Conservation (phyloP, 176 grass and related monocot genomes). For the Oryza glaberrima region DNA sequence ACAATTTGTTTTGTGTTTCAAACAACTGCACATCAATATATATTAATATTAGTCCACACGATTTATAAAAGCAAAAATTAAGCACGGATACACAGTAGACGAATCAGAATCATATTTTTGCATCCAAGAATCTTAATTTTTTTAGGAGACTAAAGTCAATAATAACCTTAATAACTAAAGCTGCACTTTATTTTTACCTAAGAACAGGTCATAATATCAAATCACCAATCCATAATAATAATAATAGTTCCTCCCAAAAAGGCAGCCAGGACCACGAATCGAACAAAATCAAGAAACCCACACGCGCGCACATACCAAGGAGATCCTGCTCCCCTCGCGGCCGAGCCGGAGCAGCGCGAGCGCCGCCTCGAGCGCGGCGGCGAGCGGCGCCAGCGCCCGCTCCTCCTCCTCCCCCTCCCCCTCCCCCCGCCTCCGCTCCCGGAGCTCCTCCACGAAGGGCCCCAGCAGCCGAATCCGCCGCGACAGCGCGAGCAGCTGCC, state of each 20-base stretch:
- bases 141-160: constrained; percentile 6
- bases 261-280: not conserved
- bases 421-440: constrained; percentile 36
- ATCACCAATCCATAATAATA: not conserved
- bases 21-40: not conserved
- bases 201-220: not conserved
- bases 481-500: constrained; percentile 71
- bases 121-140: not conserved
- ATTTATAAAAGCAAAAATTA: not conserved
- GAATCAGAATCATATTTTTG: constrained; percentile 6
- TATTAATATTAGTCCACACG: not conserved
- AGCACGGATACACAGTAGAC: not conserved
- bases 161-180: not conserved
- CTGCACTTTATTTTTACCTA: not conserved
- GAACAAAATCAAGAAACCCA: not conserved
- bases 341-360: constrained; percentile 61
- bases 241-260: not conserved
- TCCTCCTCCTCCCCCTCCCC: constrained; percentile 12
- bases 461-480: constrained; percentile 72
- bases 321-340: constrained; percentile 82
- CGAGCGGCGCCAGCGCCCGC: constrained; percentile 53
- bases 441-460: constrained; percentile 82
- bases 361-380: constrained; percentile 51
- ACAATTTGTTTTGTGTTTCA: not conserved
- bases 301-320: constrained; percentile 44